A percentile compares a stretch with the other conserved stretches of the same genome.
These are phyloP conservation scores for Phytophthora foliorum DNA, from an alignment of 352 stramenopile genomes.

Conservation along the genomic window DNA sequence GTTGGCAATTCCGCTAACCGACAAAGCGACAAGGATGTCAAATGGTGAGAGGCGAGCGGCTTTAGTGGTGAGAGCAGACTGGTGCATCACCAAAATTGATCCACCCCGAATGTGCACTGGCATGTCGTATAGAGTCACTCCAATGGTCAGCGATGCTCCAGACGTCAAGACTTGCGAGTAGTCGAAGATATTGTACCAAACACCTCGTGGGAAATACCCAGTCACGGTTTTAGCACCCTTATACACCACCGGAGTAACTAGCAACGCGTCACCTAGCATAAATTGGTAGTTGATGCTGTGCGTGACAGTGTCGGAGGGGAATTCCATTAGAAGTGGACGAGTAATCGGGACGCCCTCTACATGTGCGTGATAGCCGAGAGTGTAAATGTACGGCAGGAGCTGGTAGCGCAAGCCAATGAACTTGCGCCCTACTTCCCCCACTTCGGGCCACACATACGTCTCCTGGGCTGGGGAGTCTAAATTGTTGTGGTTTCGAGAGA, in stretches of 20 bases:
- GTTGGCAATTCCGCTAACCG: slow-evolving; percentile 18
- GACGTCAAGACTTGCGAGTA: slow-evolving; percentile 32
- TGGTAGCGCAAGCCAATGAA: slow-evolving; percentile 80
- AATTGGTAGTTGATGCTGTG: slow-evolving; percentile 64
- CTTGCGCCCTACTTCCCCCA: slow-evolving; percentile 56
- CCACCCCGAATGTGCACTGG: slow-evolving; percentile 67
- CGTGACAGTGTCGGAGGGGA: slow-evolving; percentile 51
- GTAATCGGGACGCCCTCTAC: slow-evolving; percentile 54
- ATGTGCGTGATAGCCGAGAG: slow-evolving; percentile 71
- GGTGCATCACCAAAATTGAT: slow-evolving; percentile 58
- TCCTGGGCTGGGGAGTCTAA: slow-evolving; percentile 59
- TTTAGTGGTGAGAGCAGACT: slow-evolving; percentile 55
- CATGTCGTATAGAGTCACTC: slow-evolving; percentile 65
- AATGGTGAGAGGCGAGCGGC: slow-evolving; percentile 57
- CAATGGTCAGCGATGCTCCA: not conserved
- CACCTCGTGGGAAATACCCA: slow-evolving; percentile 52
- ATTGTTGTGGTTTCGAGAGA: slow-evolving; percentile 88
- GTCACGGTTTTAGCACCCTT: slow-evolving; percentile 54
- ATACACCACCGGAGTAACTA: slow-evolving; percentile 68
- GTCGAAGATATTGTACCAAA: slow-evolving; percentile 74
- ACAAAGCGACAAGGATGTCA: slow-evolving; percentile 57
- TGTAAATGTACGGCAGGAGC: slow-evolving; percentile 87
- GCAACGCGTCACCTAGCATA: slow-evolving; percentile 54
- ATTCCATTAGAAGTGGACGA: slow-evolving; percentile 73
- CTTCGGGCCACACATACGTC: slow-evolving; percentile 71